Base-by-base conservation (phyloP, 805 yeast species). In the Starmerella vitae region DNA sequence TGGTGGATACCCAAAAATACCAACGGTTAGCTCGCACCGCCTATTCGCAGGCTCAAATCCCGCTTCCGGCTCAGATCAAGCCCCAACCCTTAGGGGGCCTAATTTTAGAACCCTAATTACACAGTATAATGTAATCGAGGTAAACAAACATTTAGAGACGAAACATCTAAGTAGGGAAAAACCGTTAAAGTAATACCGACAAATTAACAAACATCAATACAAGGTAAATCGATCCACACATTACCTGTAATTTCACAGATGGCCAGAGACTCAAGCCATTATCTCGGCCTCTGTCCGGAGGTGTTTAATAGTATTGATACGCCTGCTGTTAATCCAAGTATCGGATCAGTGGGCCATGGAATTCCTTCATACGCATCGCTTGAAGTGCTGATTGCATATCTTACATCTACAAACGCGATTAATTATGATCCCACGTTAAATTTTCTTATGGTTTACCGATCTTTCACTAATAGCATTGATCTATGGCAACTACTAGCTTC, bases 391-490 rank as follows among this genome's bases (percentile, higher is more conserved):
- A 48, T 64, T 4, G 54, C 57, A 13, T 55, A 60, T 29, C 40
- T 64, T 34, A 78, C 94, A 2, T 72, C 82, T 9, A 86, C 91
- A 4, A 71, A 74, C 41, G 60, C 73, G 5, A 70, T 88, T 14
- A 86, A 84, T 57, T 88, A 88, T 57, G 72, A 74, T 45, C 67
- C 79, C 29, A 62, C 86, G 39, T 72, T 86, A 34, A 96, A 91
- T 61, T 85, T 91, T 57, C 82, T 88, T 56, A 67, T 88, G 36
- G 76, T 94, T 1, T 86, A 73, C 59, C 66, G 97, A 36, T 67
- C 75, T 38, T 85, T 81, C 54, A 62, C 78, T 28, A 62, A 73
- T 14, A 58, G 78, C n/a, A 54, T 62, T 14, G 68, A 72, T 10
- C 65, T 88, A 14, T 60, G 84, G 56, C 69, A 71, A 40, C 59